Evolutionary conservation across 2,329 filamentous ascomycete species (phyloP).

Genomic region (Tolypocladium endophyticum): DNA sequence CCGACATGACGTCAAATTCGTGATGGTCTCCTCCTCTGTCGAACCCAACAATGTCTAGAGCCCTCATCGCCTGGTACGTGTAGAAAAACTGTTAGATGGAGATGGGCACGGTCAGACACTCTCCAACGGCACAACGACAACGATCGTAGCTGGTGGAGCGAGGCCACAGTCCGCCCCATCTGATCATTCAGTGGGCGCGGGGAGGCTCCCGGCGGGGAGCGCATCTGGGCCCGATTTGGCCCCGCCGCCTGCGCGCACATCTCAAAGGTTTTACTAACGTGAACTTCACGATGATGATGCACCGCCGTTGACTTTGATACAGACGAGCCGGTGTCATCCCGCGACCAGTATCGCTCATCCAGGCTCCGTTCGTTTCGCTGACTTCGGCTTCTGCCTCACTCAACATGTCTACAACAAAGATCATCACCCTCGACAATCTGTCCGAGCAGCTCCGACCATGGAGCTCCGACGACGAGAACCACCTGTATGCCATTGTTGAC

Average conservation of each 20-base stretch:
- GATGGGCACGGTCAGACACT: not conserved
- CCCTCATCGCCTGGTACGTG: not conserved
- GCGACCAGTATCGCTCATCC: not conserved
- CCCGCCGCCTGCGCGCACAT: not conserved
- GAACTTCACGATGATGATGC: not conserved
- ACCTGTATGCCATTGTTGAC: conserved; percentile 47
- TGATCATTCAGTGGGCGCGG: not conserved
- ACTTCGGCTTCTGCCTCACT: not conserved
- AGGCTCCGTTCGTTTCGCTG: not conserved
- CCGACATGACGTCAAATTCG: not conserved
- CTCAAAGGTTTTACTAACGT: not conserved
- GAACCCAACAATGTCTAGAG: not conserved
- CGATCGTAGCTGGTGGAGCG: not conserved
- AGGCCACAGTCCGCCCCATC: not conserved
- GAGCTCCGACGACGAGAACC: conserved; percentile 32
- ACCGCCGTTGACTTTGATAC: not conserved
- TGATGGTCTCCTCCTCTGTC: not conserved
- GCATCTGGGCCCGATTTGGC: not conserved
- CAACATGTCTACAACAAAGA: conserved; percentile 24
- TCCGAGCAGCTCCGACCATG: conserved; percentile 36
- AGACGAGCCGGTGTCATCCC: not conserved
- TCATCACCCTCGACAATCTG: conserved; percentile 43
- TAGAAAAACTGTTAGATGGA: not conserved
- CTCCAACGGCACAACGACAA: not conserved
- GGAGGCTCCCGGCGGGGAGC: not conserved